These are phyloP conservation scores for Erysimum pusillum DNA, from an alignment of 441 rosid species.

Conservation along the genomic window DNA sequence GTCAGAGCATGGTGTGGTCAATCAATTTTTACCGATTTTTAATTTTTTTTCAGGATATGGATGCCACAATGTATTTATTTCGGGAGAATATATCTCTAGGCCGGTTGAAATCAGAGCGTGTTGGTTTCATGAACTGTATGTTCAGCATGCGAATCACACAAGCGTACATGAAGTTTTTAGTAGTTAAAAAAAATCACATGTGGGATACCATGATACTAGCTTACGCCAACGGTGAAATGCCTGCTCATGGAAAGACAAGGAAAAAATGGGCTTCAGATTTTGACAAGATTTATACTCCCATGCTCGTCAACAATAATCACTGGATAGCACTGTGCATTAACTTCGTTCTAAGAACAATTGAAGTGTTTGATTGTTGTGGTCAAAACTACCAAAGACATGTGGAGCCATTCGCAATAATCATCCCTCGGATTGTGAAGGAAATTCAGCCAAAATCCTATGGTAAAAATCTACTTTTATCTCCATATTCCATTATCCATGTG, in stretches of 20 bases:
- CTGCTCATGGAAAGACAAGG: neutral
- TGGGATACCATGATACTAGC: neutral
- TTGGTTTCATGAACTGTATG: neutral
- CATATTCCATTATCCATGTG: neutral
- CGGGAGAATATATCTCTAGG: neutral
- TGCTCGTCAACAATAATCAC: too few relatives aligned
- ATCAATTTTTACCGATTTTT: too few relatives aligned
- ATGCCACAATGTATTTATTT: neutral
- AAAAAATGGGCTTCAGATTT: neutral
- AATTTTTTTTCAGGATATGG: neutral
- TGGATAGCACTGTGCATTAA: too few relatives aligned
- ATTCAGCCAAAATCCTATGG: neutral
- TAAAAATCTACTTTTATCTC: neutral
- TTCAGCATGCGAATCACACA: neutral
- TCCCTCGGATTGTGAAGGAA: neutral
- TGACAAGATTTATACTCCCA: too few relatives aligned
- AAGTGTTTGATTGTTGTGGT: neutral
- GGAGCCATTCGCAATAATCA: neutral
- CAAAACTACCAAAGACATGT: neutral
- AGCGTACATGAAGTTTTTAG: neutral
- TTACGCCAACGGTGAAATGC: neutral
- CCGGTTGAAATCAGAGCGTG: neutral
- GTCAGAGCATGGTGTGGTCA: too few relatives aligned
- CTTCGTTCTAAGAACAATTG: too few relatives aligned
- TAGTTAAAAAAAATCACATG: neutral